Base-by-base conservation (phyloP, 495 filamentous ascomycete species). In the Talaromyces proteolyticus region DNA sequence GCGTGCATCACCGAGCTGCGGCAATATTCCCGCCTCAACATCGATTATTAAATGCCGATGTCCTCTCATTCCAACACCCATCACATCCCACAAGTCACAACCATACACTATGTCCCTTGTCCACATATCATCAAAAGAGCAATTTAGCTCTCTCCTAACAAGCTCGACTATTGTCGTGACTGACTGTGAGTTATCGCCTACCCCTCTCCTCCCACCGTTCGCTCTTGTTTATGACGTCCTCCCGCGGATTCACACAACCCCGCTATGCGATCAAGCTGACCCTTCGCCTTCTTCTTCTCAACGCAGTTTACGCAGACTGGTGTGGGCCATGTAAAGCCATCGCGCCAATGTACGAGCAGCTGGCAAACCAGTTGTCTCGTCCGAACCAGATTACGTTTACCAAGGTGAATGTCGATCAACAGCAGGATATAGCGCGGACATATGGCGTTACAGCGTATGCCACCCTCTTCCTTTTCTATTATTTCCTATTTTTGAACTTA, bases 301-400 rank as follows among this genome's bases (percentile, higher is more conserved):
- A n/a, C 51, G 51, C 58, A 95, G 91, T 96, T 75, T 88, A 89
- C 64, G 88, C 91, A 58, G 80, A 86, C 57, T 93, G 87, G 87
- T 92, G 87, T 64, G 84, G 74, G 22, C 88, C 91, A 58, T 95
- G 88, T 78, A 88, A 90, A 56, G 71, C 79, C 49, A 88, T 95
- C 51, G 85, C 85, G n/a, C 89, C 91, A 8, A 62, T 88, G 47
- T 96, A 88, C 68, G 87, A 92, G 56, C 78, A 86, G 67, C 78
- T 95, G 38, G 84, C 89, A 17, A 60, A 61, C 44, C 76, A 82
- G 56, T 78, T 93, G 25, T 87, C 89, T 2, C 80, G 82, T 22
- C 82, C 85, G 16, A 82, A 84, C 50, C 71, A 77, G 44, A 84
- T 94, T 51, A 87, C 82, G 49, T 96, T 96, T 62, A 84, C 80